phyloP scores from a whole-genome alignment of 441 rosid species.

The Euphorbia corollata region DNA sequence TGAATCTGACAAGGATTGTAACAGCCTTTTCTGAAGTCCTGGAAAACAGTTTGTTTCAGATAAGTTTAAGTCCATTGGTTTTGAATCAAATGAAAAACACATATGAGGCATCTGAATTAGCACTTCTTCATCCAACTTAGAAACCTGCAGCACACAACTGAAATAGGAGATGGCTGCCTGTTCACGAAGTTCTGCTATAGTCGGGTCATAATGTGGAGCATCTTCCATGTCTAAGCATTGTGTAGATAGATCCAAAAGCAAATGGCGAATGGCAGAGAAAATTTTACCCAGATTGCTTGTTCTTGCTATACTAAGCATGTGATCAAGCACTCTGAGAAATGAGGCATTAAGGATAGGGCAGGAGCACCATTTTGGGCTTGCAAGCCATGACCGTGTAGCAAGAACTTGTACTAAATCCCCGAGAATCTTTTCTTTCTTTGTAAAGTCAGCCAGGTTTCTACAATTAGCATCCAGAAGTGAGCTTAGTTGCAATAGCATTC shows the following conservation, averaged over 20 bases:
- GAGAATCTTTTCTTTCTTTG: constrained; percentile 73
- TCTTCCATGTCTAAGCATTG: constrained; percentile 56
- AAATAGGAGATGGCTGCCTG: constrained; percentile 77
- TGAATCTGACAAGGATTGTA: constrained; percentile 56
- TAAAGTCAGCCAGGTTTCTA: constrained; percentile 64
- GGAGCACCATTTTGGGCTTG: constrained; percentile 54
- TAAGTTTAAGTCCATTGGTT: constrained; percentile 15
- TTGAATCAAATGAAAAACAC: constrained; percentile 22
- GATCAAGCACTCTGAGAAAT: constrained; percentile 67
- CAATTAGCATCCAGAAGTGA: constrained; percentile 77
- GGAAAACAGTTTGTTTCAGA: constrained; percentile 30
- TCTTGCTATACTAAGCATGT: constrained; percentile 66
- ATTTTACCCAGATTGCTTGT: constrained; percentile 35
- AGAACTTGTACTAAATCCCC: constrained; percentile 53
- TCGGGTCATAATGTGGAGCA: constrained; percentile 70
- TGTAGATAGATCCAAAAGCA: constrained; percentile 61
- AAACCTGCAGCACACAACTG: constrained; percentile 59
- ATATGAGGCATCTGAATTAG: constrained; percentile 31
- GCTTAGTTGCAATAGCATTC: constrained; percentile 73
- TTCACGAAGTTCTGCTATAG: constrained; percentile 69
- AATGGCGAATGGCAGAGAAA: constrained; percentile 34
- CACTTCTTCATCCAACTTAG: constrained; percentile 43
- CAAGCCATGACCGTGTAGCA: constrained; percentile 60
- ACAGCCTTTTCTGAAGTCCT: constrained; percentile 50
- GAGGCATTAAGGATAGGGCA: constrained; percentile 77